Conservation (phyloP, 139 green algal genomes). For the Picochlorum sp. region DNA sequence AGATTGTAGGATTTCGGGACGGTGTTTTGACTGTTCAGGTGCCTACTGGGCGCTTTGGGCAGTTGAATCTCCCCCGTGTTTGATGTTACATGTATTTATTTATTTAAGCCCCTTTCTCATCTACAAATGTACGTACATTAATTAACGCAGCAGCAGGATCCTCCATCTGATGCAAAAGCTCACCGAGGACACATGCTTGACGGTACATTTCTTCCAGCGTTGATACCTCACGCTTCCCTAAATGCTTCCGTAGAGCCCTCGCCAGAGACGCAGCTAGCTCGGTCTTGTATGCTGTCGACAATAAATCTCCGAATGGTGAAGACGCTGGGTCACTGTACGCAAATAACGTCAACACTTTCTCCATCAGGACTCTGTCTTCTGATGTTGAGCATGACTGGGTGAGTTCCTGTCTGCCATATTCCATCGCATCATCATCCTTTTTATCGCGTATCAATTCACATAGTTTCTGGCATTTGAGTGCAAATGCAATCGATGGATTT, state of each 20-base stretch:
- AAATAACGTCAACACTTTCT: slow-evolving; percentile 56
- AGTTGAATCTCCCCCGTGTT: neutral
- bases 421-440: slow-evolving; percentile 44
- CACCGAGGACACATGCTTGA: slow-evolving; percentile 7
- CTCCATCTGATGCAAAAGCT: slow-evolving; percentile 9
- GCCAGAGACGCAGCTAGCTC: slow-evolving; percentile 46
- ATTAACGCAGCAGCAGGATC: slow-evolving; percentile 17
- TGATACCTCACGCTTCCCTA: slow-evolving; percentile 17
- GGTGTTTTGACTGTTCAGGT: slow-evolving; percentile 8
- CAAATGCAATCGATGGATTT: slow-evolving; percentile 41
- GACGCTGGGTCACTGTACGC: slow-evolving; percentile 49
- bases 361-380: slow-evolving; percentile 26
- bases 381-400: neutral
- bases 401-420: slow-evolving; percentile 33
- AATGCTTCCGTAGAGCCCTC: slow-evolving; percentile 38
- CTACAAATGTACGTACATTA: slow-evolving; percentile 10
- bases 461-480: slow-evolving; percentile 55
- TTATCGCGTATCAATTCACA: slow-evolving; percentile 43
- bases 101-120: neutral
- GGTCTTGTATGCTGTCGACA: slow-evolving; percentile 25
- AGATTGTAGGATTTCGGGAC: slow-evolving; percentile 10
- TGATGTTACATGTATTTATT: slow-evolving; percentile 6
- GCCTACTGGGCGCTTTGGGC: slow-evolving; percentile 23
- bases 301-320: slow-evolving; percentile 47
- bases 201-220: slow-evolving; percentile 11